Evolutionary conservation across 2,329 filamentous ascomycete genomes (phyloP), one percentile per base, ranked within the genome.

Genomic region (Teratosphaeria epicoccoides): DNA sequence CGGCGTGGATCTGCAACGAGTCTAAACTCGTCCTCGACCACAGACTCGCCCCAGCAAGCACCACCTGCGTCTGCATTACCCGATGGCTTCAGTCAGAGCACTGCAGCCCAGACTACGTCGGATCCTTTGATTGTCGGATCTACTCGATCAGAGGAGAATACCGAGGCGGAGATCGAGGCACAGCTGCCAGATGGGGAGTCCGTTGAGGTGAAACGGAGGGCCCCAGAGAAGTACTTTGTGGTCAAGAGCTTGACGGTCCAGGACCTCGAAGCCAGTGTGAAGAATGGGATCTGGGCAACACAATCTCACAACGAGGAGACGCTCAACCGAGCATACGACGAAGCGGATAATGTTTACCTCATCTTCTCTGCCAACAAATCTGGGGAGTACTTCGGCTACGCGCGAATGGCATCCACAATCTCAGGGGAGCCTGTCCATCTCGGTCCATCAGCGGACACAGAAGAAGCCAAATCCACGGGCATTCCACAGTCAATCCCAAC

Each of bases 321-420:
- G 1, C 70, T 97, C 51, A 96, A 95, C 66, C 78, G 80, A 51
- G 91, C 91, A 0, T 96, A 85, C 68, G 78, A 87, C 73, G 89
- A 76, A 9, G 81, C 83, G 12, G 87, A 94, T 49, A 87, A 85
- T 62, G 90, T 97, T 1, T 96, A 90, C 63, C 75, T 97, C 25
- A 81, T 97, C 12, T 97, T 97, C 68, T 97, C 91, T 1, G 91
- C 91, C 11, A 97, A 97, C 69, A 96, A 96, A 64, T 96, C 91
- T 0, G 91, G 91, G 11, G 91, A 96, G 68, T 97, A 96, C 65
- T 96, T 93, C 70, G 91, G 91, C 20, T 96, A 95, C 64, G 91
- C 90, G 20, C 82, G 86, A 33, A 97, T 97, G 91, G 74, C 77
- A 9, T 95, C 91, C 22, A 75, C 82, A 3, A 95, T 96, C 62